Evolutionary conservation across 1,284 basidiomycete genomes (phyloP), one percentile per base, ranked within the genome.

Genomic region (Sporisorium exsertum): DNA sequence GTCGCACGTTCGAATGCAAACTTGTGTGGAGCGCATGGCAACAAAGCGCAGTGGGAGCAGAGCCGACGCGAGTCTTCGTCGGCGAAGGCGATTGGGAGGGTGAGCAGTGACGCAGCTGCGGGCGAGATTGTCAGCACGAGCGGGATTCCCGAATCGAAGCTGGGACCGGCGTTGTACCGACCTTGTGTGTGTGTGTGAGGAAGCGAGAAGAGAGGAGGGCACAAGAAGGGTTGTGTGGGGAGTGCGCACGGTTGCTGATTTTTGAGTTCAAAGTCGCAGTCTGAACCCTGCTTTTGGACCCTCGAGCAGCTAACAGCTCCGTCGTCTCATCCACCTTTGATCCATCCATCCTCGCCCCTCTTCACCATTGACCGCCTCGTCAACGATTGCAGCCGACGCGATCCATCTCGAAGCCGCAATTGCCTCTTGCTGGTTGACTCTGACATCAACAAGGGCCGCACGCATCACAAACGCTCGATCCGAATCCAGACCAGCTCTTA

Each of bases 201-300:
- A 42, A 29, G 53, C 20, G 26, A 27, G 13, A 20, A 8, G 46
- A 10, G 49, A 42, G 42, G 13, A 46, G 24, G 27, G n/a, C 43
- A 10, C 8, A 43, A 4, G 27, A 33, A 37, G 32, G 57, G 56
- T 69, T 57, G 66, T 58, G 66, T 64, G 60, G 26, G 42, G 43
- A 40, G 62, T 52, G 66, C 68, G 62, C 54, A 45, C 47, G 54
- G 58, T 37, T 58, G 8, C n/a, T n/a, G 40, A 43, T 20, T 43
- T 20, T 43, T 40, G 37, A 5, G 18, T 13, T 16, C 55, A 3
- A 32, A 64, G 20, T 29, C 42, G 8, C 29, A 55, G n/a, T 7
- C 46, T 64, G 68, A 64, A 71, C 62, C 68, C 68, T 71, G 68
- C 68, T 58, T 64, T 64, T 50, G 62, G 67, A 49, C 68, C 58